phyloP scores from a whole-genome alignment of 129 eudicot species.

The Mikania micrantha region DNA sequence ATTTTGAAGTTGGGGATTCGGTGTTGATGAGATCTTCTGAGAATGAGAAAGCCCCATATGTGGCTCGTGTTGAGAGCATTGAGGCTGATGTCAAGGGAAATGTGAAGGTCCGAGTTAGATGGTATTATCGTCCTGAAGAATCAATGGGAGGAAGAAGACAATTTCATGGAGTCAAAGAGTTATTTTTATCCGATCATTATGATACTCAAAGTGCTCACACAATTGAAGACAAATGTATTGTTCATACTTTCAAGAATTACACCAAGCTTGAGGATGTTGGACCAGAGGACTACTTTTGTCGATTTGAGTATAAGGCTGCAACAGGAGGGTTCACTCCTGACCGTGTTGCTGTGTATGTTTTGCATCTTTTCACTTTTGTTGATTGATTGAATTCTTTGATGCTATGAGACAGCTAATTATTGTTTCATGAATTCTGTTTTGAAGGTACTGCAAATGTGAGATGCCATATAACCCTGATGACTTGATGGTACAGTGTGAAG shows the following conservation, averaged over 20 bases:
- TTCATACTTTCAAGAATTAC: constrained; percentile 63
- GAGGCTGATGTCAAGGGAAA: constrained; percentile 50
- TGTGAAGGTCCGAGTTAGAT: constrained; percentile 49
- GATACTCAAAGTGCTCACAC: constrained; percentile 65
- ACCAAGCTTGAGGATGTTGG: constrained; percentile 67
- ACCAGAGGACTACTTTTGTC: constrained; percentile 56
- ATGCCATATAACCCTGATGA: constrained; percentile 70
- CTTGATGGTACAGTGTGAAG: constrained; percentile 56
- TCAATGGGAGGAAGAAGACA: constrained; percentile 58
- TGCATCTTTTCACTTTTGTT: background rate
- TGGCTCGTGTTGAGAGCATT: constrained; percentile 59
- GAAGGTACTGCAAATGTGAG: constrained; percentile 69
- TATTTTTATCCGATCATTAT: constrained; percentile 59
- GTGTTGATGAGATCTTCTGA: constrained; percentile 57
- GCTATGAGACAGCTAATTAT: background rate
- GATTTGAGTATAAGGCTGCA: constrained; percentile 66
- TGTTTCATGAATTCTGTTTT: constrained; percentile 10
- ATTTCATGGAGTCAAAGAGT: constrained; percentile 64
- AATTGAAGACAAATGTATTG: constrained; percentile 58
- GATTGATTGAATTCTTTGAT: background rate
- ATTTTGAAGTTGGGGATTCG: constrained; percentile 54
- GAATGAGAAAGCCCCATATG: constrained; percentile 46
- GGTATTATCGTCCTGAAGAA: constrained; percentile 79
- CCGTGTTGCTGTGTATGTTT: constrained; percentile 55
- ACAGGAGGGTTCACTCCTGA: constrained; percentile 64